Percentiles rank a stretch among this genome's conserved stretches.
These are phyloP conservation scores for Leucoagaricus sp. DNA, from an alignment of 1,284 basidiomycete species.

Conservation along the genomic window DNA sequence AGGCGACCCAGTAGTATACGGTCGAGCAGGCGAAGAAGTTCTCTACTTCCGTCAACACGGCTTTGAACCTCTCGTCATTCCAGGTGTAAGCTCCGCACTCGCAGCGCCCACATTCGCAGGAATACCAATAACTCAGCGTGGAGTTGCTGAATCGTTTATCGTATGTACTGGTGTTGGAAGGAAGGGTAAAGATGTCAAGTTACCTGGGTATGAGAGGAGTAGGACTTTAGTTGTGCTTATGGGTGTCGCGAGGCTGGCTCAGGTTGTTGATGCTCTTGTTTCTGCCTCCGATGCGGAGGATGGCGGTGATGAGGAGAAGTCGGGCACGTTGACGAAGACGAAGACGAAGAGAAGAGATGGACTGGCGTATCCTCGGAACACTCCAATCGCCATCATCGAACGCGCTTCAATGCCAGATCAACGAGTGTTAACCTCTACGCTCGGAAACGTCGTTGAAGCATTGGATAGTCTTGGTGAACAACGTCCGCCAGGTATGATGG, in stretches of 20 bases:
- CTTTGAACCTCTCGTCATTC: conserved; percentile 82
- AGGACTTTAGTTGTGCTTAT: conserved; percentile 88
- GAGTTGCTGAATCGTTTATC: conserved; percentile 86
- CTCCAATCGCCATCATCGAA: conserved; percentile 93
- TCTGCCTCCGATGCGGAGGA: conserved; percentile 19
- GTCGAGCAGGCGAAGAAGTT: conserved; percentile 92
- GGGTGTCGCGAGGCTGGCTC: conserved; percentile 87
- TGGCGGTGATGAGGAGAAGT: conserved; percentile 13
- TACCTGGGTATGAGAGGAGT: conserved; percentile 86
- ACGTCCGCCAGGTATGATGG: conserved; percentile 93
- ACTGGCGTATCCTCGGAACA: conserved; percentile 68
- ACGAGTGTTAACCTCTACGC: conserved; percentile 79
- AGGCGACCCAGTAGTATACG: conserved; percentile 95
- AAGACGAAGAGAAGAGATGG: conserved; percentile 54
- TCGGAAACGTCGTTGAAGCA: conserved; percentile 72
- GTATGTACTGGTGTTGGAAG: conserved; percentile 95
- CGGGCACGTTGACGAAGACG: too few species aligned
- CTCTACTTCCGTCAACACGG: conserved; percentile 87
- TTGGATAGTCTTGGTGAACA: conserved; percentile 82
- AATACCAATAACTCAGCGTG: conserved; percentile 94
- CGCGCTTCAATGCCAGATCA: conserved; percentile 93
- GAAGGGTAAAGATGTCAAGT: conserved; percentile 78
- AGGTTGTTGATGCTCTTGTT: conserved; percentile 70
- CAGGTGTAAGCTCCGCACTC: conserved; percentile 87
- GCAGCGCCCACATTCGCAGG: conserved; percentile 89